Evolutionary conservation across 768 basidiomycete species (phyloP), one percentile per base, ranked within the genome.

Genomic region (Collybiopsis confluens): DNA sequence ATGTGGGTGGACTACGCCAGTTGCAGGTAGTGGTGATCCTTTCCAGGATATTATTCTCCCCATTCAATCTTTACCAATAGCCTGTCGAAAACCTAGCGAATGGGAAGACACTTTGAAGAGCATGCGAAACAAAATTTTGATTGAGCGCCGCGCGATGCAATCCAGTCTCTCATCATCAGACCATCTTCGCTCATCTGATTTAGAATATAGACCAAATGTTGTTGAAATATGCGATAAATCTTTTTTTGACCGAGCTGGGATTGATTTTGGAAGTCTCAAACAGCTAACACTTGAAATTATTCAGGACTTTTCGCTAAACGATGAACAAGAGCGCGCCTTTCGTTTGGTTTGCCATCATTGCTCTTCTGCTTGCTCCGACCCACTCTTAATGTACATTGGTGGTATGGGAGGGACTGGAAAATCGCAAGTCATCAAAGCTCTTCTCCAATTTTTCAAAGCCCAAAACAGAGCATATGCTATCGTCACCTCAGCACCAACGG

Each of bases 341-440:
- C 9, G 58, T 1, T 63, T 69, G 18, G 58, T 71, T 15, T 63
- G 64, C 3, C 58, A 69, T 36, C 70, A 70, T 61, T 51, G 59
- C 2, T 24, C 46, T 21, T 11, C 9, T 10, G 27, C 15, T 3
- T 26, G 51, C 13, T 36, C 56, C 4, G 59, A 62, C 0, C 68
- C 62, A 18, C 45, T 73, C 0, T 58, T 58, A 44, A 67, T 73
- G 68, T 66, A 70, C 45, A 38, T 72, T 2, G 68, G 66, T n/a
- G 70, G 70, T 3, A 63, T 66, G 56, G 68, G 66, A 38, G 70
- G 70, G 0, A 69, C 69, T 13, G 68, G 70, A 0, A 73, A 72
- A 53, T 60, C 64, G 0, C 64, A 66, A 28, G 67, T 73, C 0
- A 58, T 73, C 2, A 58, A 65, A 43, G 62, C 68, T 16, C 2